Percentiles rank a stretch among this genome's conserved stretches.
Evolutionary conservation across 345 rosid species (phyloP).

Genomic region (Murraya koenigii): DNA sequence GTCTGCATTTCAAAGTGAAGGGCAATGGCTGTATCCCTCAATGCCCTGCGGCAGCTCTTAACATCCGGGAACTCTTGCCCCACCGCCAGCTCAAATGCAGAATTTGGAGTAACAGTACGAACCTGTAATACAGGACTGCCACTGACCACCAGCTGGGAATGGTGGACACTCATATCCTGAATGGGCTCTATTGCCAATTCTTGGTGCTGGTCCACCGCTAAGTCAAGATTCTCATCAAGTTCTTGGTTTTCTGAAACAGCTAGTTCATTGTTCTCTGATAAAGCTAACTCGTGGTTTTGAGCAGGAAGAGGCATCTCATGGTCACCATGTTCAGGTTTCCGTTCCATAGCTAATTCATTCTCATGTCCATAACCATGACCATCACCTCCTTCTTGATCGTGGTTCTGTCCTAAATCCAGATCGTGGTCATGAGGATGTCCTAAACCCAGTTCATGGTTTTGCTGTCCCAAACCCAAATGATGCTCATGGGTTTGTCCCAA

Average conservation of each 20-base stretch:
- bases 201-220: conserved; percentile 52
- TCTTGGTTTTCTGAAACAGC: conserved; percentile 69
- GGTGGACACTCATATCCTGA: conserved; percentile 35
- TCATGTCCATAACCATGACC: conserved; percentile 53
- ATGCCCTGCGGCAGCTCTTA: conserved; percentile 89
- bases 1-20: conserved; percentile 99
- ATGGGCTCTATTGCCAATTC: conserved; percentile 49
- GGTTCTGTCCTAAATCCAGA: conserved; percentile 53
- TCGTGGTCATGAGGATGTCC: conserved; percentile 57
- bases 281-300: conserved; percentile 38
- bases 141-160: conserved; percentile 43
- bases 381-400: conserved; percentile 58
- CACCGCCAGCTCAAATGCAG: conserved; percentile 62
- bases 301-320: conserved; percentile 44
- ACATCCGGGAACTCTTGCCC: conserved; percentile 99
- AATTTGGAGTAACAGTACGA: conserved; percentile 47
- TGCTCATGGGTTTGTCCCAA: conserved; percentile 59
- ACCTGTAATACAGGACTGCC: conserved; percentile 59
- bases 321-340: conserved; percentile 45
- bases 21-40: conserved; percentile 94
- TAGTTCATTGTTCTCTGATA: conserved; percentile 57
- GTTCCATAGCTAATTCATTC: conserved; percentile 50
- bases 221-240: conserved; percentile 58
- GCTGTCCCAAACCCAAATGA: conserved; percentile 60
- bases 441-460: conserved; percentile 59